These are phyloP conservation scores for Penicillium sp. DNA, from an alignment of 2,329 filamentous ascomycete genomes.

Conservation along the genomic window DNA sequence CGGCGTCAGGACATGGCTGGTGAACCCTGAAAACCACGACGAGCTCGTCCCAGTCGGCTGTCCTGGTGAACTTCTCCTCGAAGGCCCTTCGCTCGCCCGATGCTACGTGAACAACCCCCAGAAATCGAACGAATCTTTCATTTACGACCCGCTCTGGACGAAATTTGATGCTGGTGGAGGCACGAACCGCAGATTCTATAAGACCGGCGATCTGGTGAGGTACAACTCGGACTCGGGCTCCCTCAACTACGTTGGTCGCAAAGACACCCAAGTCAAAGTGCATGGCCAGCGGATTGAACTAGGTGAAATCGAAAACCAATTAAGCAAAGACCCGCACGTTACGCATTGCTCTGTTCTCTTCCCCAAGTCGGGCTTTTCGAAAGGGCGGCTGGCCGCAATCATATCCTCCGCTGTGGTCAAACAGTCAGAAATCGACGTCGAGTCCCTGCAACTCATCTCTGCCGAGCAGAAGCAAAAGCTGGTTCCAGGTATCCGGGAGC, in stretches of 20 bases:
- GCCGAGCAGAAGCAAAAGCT: constrained; percentile 19
- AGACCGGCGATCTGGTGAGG: constrained; percentile 42
- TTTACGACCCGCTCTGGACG: constrained; percentile 56
- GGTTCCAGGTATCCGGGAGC: constrained; percentile 29
- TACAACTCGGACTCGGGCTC: constrained; percentile 38
- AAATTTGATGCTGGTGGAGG: constrained; percentile 32
- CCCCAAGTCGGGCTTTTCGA: constrained; percentile 36
- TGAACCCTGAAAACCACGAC: constrained; percentile 40
- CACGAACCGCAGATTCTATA: constrained; percentile 36
- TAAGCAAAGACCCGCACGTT: constrained; percentile 29
- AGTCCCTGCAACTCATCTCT: constrained; percentile 27
- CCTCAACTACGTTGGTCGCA: constrained; percentile 54
- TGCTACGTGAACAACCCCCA: constrained; percentile 60
- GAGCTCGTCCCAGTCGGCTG: constrained; percentile 43
- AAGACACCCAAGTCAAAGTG: constrained; percentile 67
- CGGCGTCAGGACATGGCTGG: constrained; percentile 40
- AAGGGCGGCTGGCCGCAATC: constrained; percentile 33
- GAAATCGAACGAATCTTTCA: constrained; percentile 59
- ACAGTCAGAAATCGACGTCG: constrained; percentile 16
- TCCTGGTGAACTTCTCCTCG: constrained; percentile 39
- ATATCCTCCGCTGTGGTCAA: constrained; percentile 29
- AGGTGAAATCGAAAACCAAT: constrained; percentile 49
- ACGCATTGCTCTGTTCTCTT: constrained; percentile 39
- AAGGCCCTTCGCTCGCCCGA: constrained; percentile 57
- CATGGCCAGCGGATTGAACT: constrained; percentile 64